phyloP scores from a whole-genome alignment of 495 filamentous ascomycete genomes.

The Aspergillus mulundensis region DNA sequence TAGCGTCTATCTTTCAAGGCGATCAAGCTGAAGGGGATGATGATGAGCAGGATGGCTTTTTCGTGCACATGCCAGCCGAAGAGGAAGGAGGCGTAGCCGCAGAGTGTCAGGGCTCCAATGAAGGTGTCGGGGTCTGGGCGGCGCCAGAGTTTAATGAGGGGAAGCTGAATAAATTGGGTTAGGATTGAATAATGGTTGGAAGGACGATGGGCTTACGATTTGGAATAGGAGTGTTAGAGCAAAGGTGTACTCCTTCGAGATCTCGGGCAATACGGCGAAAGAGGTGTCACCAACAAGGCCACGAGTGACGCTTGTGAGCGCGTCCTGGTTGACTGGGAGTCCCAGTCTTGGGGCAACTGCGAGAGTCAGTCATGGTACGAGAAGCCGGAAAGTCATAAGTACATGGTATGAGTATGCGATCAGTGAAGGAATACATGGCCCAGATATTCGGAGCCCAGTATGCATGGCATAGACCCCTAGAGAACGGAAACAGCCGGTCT shows the following conservation, averaged over 20 bases:
- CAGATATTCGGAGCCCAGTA: constrained; percentile 99
- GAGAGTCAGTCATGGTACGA: constrained; percentile 20
- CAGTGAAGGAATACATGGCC: constrained; percentile 92
- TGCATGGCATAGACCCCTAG: constrained; percentile 87
- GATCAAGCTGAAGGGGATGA: constrained; percentile 92
- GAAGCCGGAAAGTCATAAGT: constrained; percentile 22
- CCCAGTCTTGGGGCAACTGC: constrained; percentile 76
- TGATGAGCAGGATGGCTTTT: constrained; percentile 90
- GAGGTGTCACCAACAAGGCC: constrained; percentile 93
- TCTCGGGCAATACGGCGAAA: constrained; percentile 87
- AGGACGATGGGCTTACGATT: constrained; percentile 42
- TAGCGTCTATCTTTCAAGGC: constrained; percentile 89
- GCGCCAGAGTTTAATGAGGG: constrained; percentile 76
- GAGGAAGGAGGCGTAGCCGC: constrained; percentile 92
- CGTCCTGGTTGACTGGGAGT: constrained; percentile 64
- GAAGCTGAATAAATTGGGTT: constrained; percentile 44
- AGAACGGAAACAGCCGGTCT: constrained; percentile 87
- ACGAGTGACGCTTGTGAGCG: constrained; percentile 82
- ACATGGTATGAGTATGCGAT: constrained; percentile 78
- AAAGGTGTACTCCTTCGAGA: constrained; percentile 77
- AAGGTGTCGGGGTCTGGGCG: constrained; percentile 83
- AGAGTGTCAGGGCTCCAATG: constrained; percentile 85
- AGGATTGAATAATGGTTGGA: background rate
- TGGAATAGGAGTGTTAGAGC: constrained; percentile 79
- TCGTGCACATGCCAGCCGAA: constrained; percentile 99